Evolutionary conservation across 2,329 filamentous ascomycete species (phyloP), one percentile per base, ranked within the genome.

Genomic region (Byssothecium circinans): DNA sequence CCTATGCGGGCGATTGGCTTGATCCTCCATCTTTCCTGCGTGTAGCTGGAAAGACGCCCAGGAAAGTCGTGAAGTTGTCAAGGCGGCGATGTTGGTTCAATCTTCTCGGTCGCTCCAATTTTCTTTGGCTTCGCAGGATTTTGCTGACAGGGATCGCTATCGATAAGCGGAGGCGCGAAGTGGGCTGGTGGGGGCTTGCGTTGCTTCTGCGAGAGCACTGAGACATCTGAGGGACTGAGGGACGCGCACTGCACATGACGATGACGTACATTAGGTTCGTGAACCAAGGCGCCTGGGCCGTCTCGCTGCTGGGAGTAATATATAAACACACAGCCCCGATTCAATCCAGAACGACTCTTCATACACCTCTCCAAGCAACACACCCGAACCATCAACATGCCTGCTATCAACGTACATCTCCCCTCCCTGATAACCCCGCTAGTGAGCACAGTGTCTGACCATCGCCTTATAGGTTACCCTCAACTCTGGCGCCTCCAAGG

Each of bases 1-100:
- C 65, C 91, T 82, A 78, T 97, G 92, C 63, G 90, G 83, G 74
- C 89, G 85, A 67, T 97, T 91, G 36, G 81, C 73, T 76, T 96
- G 53, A 90, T 42, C 82, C 69, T 91, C 88, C 65, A 69, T 68
- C 10, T 37, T 48, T 23, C 17, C 34, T 22, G 20, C 5, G 22
- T 18, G 18, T 2, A 4, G 17, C 14, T 15, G 11, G 12, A 30
- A 35, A 10, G 7, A 11, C 19, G 6, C 23, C 6, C 10, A 6
- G 17, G 12, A 38, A n/a, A 22, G 12, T 8, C 12, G 18, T n/a
- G 7, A n/a, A n/a, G 18, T 38, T 38, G 35, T 38, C 32, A 23
- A 38, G 44, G 30, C 38, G 32, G 32, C 36, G 22, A 18, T 30
- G 18, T 23, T 38, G 18, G 12, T 19, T 15, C 23, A 39, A 25